Evolutionary conservation across 768 basidiomycete genomes (phyloP).

Genomic region (Termitomyces titanicus): DNA sequence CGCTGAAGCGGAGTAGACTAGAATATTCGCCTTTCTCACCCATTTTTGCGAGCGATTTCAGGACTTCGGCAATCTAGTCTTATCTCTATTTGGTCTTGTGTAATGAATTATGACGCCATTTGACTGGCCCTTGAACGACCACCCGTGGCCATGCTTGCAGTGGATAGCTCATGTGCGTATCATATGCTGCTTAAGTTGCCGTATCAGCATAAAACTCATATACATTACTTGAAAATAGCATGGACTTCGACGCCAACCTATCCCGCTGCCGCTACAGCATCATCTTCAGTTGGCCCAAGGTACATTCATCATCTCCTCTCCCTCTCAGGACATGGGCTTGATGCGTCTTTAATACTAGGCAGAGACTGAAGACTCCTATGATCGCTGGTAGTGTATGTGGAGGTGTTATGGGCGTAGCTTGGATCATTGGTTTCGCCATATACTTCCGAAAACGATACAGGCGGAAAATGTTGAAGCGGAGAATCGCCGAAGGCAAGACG

Average conservation of each 20-base stretch:
- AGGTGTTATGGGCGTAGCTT: conserved; percentile 43
- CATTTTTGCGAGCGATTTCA: too few relatives aligned
- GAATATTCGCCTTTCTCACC: too few relatives aligned
- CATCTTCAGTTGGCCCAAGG: conserved; percentile 10
- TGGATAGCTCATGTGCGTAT: conserved; percentile 4
- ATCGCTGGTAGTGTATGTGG: conserved; percentile 60
- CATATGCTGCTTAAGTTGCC: background rate
- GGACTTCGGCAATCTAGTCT: conserved; percentile 7
- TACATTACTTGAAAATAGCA: background rate
- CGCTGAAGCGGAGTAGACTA: conserved; percentile 12
- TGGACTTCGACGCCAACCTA: conserved; percentile 1
- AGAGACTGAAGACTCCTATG: conserved; percentile 55
- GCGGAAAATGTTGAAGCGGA: conserved; percentile 42
- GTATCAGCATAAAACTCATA: background rate
- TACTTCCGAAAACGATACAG: conserved; percentile 54
- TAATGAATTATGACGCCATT: background rate
- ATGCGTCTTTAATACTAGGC: conserved; percentile 25
- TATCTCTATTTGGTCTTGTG: conserved; percentile 9
- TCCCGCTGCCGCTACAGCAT: background rate
- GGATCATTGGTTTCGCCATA: conserved; percentile 53
- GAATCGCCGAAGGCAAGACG: conserved; percentile 40
- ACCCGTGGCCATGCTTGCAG: conserved; percentile 10
- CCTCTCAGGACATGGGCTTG: background rate
- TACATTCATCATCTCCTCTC: background rate
- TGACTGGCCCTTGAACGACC: too few relatives aligned